Conservation (phyloP, 257 asterid genomes). For the Striga asiatica region DNA sequence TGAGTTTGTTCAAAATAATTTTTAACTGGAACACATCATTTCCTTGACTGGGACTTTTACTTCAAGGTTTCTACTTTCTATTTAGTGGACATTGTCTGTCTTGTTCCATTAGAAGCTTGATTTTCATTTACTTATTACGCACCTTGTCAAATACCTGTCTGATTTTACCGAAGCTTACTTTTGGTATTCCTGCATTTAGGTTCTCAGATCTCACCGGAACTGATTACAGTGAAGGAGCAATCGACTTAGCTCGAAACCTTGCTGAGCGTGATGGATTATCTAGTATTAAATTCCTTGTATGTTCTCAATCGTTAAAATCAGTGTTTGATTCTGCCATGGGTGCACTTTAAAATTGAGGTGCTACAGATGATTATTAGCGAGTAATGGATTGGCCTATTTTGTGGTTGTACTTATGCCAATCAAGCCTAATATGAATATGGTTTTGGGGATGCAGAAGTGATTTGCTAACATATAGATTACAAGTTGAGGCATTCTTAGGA, state of each 20-base stretch:
- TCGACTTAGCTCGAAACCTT: constrained; percentile 75
- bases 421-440: neutral
- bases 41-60: neutral
- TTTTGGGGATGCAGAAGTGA: neutral
- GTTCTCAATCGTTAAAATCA: constrained; percentile 8
- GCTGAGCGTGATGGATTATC: constrained; percentile 83
- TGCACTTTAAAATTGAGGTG: neutral
- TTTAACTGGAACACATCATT: neutral
- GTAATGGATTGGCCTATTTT: neutral
- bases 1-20: neutral
- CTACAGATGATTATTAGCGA: neutral
- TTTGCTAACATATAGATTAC: neutral
- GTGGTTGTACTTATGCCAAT: neutral
- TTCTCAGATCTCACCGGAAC: constrained; percentile 96
- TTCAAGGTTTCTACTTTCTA: neutral
- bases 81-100: too few species aligned
- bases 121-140: too few species aligned
- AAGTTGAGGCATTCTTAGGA: neutral
- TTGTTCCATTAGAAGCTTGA: too few species aligned
- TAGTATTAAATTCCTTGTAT: constrained; percentile 67
- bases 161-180: constrained; percentile 7
- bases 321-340: neutral
- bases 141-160: neutral
- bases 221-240: constrained; percentile 93
- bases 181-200: constrained; percentile 33